Evolutionary conservation across 371 early-diverging fungal genomes (phyloP).

Genomic region (Apophysomyces ossiformis): DNA sequence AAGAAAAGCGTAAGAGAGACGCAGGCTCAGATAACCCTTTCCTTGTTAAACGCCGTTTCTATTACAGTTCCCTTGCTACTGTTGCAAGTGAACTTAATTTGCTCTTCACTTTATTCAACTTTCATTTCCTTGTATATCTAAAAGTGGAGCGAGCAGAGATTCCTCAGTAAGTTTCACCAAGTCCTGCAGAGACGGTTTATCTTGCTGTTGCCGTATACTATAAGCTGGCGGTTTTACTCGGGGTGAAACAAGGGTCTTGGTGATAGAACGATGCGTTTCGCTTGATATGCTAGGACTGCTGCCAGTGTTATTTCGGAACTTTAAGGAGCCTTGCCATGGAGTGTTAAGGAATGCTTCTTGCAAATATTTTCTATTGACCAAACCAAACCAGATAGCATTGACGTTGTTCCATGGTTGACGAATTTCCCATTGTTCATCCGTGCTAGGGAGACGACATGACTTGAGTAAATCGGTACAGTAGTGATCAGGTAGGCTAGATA

Average conservation of each 20-base stretch:
- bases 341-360: conserved; percentile 28
- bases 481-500: conserved; percentile 46
- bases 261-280: conserved; percentile 7
- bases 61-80: too few relatives aligned
- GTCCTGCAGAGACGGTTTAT: conserved; percentile 13
- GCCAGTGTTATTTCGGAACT: conserved; percentile 22
- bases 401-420: conserved; percentile 33
- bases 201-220: conserved; percentile 23
- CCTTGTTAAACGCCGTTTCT: too few relatives aligned
- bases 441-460: conserved; percentile 32
- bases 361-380: conserved; percentile 32
- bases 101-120: too few relatives aligned
- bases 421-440: conserved; percentile 24
- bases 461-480: conserved; percentile 38
- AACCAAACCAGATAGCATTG: conserved; percentile 47
- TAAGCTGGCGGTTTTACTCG: conserved; percentile 28
- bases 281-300: neutral
- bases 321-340: conserved; percentile 42
- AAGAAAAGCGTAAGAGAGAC: too few relatives aligned
- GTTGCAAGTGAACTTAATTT: too few relatives aligned
- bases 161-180: conserved; percentile 27
- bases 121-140: conserved; percentile 2
- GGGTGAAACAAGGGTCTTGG: conserved; percentile 17
- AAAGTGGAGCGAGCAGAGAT: conserved; percentile 27
- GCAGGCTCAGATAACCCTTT: too few relatives aligned